A percentile compares a stretch with the other conserved stretches of the same genome.
Conservation (phyloP, 208 protist species). For the Crithidia sp. region DNA sequence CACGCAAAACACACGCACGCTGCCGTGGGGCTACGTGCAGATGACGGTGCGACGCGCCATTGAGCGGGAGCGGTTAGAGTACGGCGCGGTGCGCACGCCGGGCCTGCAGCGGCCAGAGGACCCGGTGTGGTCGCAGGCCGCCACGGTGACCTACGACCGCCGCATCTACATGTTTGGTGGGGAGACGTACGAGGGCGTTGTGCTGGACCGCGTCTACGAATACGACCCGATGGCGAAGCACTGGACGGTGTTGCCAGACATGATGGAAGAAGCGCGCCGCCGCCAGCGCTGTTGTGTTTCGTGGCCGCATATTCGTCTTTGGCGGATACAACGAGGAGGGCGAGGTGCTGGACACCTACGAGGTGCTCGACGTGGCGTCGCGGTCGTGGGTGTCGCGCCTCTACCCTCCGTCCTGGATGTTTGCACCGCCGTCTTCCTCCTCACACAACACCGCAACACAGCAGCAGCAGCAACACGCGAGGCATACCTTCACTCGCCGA, state of each 20-base stretch:
- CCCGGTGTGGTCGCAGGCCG: constrained; percentile 44
- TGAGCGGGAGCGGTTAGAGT: constrained; percentile 34
- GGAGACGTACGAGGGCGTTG: constrained; percentile 49
- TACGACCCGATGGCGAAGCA: constrained; percentile 45
- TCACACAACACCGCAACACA: not conserved
- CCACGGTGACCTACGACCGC: constrained; percentile 40
- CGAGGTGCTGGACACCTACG: constrained; percentile 50
- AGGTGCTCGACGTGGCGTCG: constrained; percentile 42
- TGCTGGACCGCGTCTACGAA: constrained; percentile 43
- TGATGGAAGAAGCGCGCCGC: constrained; percentile 41
- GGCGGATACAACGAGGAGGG: constrained; percentile 47
- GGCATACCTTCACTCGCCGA: no score
- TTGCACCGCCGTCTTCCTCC: not conserved
- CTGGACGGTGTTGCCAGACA: constrained; percentile 38
- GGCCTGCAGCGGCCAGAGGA: constrained; percentile 37
- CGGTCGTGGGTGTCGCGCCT: constrained; percentile 32
- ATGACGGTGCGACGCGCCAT: constrained; percentile 38
- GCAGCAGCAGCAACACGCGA: not conserved
- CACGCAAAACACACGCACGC: constrained; percentile 52
- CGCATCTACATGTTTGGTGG: constrained; percentile 59
- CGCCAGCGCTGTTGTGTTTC: constrained; percentile 33
- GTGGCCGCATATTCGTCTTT: constrained; percentile 46
- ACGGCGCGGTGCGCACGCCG: constrained; percentile 43
- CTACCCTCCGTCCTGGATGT: constrained; percentile 17
- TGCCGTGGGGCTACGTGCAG: constrained; percentile 45